Conservation (phyloP, 257 asterid genomes). For the Forsythia viridissima region DNA sequence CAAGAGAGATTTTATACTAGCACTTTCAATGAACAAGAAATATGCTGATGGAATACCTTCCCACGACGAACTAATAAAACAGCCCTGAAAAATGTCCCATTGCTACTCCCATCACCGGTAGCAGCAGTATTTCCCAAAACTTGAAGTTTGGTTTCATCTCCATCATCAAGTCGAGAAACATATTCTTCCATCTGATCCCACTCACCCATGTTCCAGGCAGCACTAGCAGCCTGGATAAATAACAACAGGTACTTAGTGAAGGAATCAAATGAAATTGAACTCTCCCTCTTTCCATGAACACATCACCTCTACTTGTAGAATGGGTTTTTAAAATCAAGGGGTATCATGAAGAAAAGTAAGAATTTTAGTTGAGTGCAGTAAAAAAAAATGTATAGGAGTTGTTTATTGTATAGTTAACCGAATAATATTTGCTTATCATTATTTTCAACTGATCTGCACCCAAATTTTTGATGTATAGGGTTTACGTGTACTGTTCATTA, state of each 20-base stretch:
- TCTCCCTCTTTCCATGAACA: slow-evolving; percentile 1
- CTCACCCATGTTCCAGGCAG: slow-evolving; percentile 99
- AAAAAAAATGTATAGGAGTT: background rate
- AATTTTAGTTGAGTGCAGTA: background rate
- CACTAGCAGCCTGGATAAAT: slow-evolving; percentile 78
- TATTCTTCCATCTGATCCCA: slow-evolving; percentile 99
- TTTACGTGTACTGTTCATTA: slow-evolving; percentile 3
- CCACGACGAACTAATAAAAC: slow-evolving; percentile 89
- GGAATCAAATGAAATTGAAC: background rate
- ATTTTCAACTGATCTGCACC: background rate
- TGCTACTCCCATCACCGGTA: slow-evolving; percentile 94
- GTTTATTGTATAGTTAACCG: background rate
- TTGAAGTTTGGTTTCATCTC: slow-evolving; percentile 90
- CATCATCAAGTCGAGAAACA: slow-evolving; percentile 96
- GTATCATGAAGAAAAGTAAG: slow-evolving; percentile 9
- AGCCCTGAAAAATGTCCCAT: slow-evolving; percentile 90
- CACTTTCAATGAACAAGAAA: slow-evolving; percentile 11
- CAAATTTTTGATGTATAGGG: background rate
- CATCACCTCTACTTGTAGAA: background rate
- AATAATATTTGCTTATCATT: background rate
- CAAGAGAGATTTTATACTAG: slow-evolving; percentile 16
- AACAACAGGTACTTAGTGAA: slow-evolving; percentile 19
- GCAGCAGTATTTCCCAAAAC: slow-evolving; percentile 95
- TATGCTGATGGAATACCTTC: slow-evolving; percentile 51
- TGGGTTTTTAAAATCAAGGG: background rate